Evolutionary conservation across 2,329 filamentous ascomycete species (phyloP), one percentile per base, ranked within the genome.

Genomic region (Diaporthe vaccinii): DNA sequence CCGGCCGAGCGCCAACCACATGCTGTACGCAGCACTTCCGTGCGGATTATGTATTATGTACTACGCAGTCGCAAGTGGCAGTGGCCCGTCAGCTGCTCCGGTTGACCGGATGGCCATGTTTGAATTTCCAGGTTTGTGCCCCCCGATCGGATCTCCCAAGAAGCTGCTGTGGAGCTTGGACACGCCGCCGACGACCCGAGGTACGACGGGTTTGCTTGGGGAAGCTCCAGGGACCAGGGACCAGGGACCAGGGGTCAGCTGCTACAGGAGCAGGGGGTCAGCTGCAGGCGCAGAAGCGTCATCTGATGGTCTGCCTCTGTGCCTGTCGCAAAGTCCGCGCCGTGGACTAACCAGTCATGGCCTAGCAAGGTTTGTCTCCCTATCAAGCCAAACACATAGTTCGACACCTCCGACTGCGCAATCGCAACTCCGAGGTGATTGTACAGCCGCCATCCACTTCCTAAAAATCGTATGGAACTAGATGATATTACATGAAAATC

Each of bases 61-160:
- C 62, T 28, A 68, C 65, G 44, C 34, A 34, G 61, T 12, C n/a
- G n/a, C 14, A 36, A 61, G 36, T 67, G 25, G 44, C 20, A 34
- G 44, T 68, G 31, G 62, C 31, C 22, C 44, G 15, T 36, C 44
- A 34, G 65, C 46, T 68, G 46, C 46, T 68, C 65, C 65, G 65
- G 65, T 68, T 68, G 65, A 68, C 46, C 65, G 65, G 65, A 36
- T 68, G 65, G 44, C 20, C 46, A 25, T 68, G 20, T 68, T 14
- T 14, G 65, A 53, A 68, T 25, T 51, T 68, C 65, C 65, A 39
- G 46, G 46, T 68, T 51, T 68, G 65, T 25, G 65, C 53, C 34
- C 65, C 61, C 65, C 65, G 65, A 68, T 68, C 65, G 65, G 46
- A 68, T 68, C 65, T 41, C 65, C n/a, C 65, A 68, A 68, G 53